Evolutionary conservation across 2,329 filamentous ascomycete genomes (phyloP), one percentile per base, ranked within the genome.

Genomic region (Penicillium sp.): DNA sequence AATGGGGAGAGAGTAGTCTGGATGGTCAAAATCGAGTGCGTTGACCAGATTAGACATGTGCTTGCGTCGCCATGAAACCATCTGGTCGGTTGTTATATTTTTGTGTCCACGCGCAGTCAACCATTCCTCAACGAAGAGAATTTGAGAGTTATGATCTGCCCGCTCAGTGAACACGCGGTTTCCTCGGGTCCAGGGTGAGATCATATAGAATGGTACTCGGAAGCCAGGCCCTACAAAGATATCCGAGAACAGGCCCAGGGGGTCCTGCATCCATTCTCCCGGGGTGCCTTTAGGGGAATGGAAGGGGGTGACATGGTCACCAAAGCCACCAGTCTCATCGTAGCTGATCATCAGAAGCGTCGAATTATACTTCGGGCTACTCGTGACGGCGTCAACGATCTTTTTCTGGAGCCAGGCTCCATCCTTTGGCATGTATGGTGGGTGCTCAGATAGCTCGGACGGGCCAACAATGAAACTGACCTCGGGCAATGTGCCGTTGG

Each of bases 101-200:
- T 62, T 56, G 57, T 76, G 70, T 9, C 78, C 78, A 30, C 76
- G 76, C 4, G 77, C 73, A 5, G 65, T 68, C 14, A 81, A 68
- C 79, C 79, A 82, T 61, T 78, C 67, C 65, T 83, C 81, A 1
- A 84, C 63, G 60, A 84, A 83, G 40, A 81, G 67, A 28, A 83
- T 80, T 55, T 83, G 81, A 0, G 81, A 83, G 59, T 76, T 82
- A 66, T 84, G 82, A 61, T 84, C 82, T 5, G 77, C 74, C 41
- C 80, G 78, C 62, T 83, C 81, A 0, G 79, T 81, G 58, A 81
- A 82, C 2, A 84, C 80, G 22, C 80, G 76, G 9, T 77, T 78
- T 11, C 79, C 78, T 14, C 81, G 78, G 0, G 81, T 84, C 75
- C 79, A 84, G 0, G 81, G 81, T 0, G 81, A 83, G 52, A 84